phyloP scores from a whole-genome alignment of 1,139 yeast genomes.

The Insectozyma bohioensis region DNA sequence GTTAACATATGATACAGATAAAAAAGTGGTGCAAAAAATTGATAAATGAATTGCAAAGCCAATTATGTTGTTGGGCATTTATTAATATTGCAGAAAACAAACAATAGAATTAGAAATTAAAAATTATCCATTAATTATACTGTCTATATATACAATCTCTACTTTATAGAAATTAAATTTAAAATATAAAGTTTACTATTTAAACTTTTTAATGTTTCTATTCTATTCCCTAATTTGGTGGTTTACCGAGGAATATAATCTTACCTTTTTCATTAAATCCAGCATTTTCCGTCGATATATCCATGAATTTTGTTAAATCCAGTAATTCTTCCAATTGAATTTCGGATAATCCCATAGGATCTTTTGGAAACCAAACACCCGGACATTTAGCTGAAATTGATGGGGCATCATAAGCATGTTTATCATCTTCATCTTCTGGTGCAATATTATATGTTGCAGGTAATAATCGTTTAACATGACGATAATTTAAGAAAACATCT shows the following conservation, averaged over 20 bases:
- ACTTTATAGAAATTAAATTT: too few species aligned
- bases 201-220: too few species aligned
- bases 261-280: conserved; percentile 59
- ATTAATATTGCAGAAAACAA: too few species aligned
- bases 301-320: conserved; percentile 37
- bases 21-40: too few species aligned
- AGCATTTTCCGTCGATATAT: conserved; percentile 68
- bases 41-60: too few species aligned
- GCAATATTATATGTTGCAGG: conserved; percentile 49
- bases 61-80: too few species aligned
- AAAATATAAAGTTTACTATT: too few species aligned
- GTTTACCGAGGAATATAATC: conserved; percentile 52
- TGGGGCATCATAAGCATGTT: conserved; percentile 65
- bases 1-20: background rate
- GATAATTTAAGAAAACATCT: conserved; percentile 58
- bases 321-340: conserved; percentile 52
- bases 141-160: too few species aligned
- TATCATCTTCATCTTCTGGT: conserved; percentile 29
- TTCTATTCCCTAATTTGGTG: conserved; percentile 58
- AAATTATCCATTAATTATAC: too few species aligned
- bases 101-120: too few species aligned
- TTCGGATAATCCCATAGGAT: conserved; percentile 76
- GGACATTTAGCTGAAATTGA: conserved; percentile 68
- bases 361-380: conserved; percentile 83
- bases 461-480: conserved; percentile 51